Evolutionary conservation across 192 early-diverging fungal genomes (phyloP).

Genomic region (Entomortierella lignicola): DNA sequence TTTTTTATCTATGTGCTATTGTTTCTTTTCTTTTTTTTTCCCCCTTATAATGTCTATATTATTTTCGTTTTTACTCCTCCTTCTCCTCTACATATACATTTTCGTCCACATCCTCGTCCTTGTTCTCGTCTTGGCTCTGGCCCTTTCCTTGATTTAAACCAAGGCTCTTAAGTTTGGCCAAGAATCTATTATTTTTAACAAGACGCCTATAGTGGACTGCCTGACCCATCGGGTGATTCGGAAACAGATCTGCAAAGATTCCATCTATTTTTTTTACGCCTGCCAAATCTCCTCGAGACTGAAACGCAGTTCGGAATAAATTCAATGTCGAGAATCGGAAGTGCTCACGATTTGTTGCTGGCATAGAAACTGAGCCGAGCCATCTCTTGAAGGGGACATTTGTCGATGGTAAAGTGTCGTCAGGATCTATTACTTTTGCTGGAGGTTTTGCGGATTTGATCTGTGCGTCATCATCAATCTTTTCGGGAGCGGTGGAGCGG

Average conservation of each 20-base stretch:
- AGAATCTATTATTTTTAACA: neutral
- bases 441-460: too few relatives aligned
- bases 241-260: constrained; percentile 17
- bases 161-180: neutral
- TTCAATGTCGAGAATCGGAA: constrained; percentile 31
- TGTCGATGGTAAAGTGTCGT: constrained; percentile 4
- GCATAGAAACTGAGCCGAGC: constrained; percentile 2
- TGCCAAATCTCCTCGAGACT: constrained; percentile 13
- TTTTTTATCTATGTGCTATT: too few relatives aligned
- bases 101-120: too few relatives aligned
- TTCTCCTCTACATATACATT: too few relatives aligned
- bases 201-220: neutral
- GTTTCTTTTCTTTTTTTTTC: too few relatives aligned
- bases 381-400: constrained; percentile 26
- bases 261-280: constrained; percentile 30
- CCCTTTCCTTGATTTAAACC: neutral
- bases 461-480: too few relatives aligned
- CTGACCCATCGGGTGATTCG: constrained; percentile 7
- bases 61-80: too few relatives aligned
- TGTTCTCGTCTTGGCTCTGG: neutral
- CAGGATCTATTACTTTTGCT: too few relatives aligned
- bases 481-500: neutral
- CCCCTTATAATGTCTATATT: too few relatives aligned
- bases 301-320: constrained; percentile 31
- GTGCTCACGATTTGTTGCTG: constrained; percentile 17